Percentiles rank a stretch among this genome's conserved stretches.
These are phyloP conservation scores for Stramenopiles sp. DNA, from an alignment of 352 stramenopile species.

Conservation along the genomic window DNA sequence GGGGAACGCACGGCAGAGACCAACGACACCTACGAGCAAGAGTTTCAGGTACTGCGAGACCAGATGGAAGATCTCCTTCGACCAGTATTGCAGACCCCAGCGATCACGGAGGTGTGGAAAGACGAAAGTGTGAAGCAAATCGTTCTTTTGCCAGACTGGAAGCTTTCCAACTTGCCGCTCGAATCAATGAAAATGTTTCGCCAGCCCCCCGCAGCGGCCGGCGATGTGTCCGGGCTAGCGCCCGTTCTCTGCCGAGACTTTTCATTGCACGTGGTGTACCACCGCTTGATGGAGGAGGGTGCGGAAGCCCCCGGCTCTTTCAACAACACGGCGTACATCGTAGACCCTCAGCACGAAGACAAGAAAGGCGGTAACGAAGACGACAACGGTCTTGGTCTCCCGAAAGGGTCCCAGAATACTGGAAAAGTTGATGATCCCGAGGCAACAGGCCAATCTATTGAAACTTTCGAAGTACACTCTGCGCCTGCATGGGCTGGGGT, in stretches of 20 bases:
- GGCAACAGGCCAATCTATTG: neutral
- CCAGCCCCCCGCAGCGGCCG: neutral
- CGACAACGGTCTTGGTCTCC: neutral
- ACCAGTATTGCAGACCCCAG: neutral
- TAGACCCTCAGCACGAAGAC: neutral
- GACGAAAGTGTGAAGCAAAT: neutral
- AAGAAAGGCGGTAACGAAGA: neutral
- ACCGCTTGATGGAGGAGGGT: neutral
- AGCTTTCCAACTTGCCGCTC: neutral
- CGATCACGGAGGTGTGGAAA: neutral
- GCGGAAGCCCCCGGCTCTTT: neutral
- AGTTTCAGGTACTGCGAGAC: neutral
- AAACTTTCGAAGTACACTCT: neutral
- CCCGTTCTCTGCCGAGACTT: neutral
- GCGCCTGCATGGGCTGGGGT: neutral
- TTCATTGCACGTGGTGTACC: neutral
- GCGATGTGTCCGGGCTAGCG: neutral
- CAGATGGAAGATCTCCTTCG: neutral
- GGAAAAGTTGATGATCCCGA: conserved; percentile 1
- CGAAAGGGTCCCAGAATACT: too few relatives aligned
- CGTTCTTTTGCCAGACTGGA: neutral
- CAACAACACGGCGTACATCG: neutral
- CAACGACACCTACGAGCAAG: neutral
- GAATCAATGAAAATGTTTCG: neutral
- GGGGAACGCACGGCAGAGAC: neutral